Base-by-base conservation (phyloP, 1,139 yeast genomes). In the Saccharomyces pastorianus region DNA sequence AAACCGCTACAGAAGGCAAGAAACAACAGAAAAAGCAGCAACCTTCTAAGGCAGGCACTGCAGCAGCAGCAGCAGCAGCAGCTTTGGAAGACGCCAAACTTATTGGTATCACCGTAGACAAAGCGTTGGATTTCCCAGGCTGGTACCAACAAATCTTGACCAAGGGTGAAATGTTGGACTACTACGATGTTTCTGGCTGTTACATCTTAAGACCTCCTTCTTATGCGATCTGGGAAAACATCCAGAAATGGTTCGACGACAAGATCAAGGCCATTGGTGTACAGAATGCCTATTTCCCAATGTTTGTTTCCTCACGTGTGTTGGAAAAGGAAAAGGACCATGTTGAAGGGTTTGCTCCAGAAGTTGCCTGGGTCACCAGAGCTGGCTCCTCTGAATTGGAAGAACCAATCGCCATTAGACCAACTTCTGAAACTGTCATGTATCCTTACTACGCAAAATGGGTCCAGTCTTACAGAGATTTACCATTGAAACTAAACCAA, bases 401-500 rank as follows among this genome's bases (percentile, higher is more conserved):
- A 55, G 99, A 95, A 76, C 99, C 96, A 65, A 88, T 95, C 68
- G 99, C 99, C 58, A 93, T 95, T 65, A 88, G 99, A 77, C 99
- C 99, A 66, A 95, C 99, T 49, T 90, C 98, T 17, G 99, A 95
- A 74, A 95, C 99, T 52, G 99, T 93, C 71, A 95, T 95, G 99
- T 95, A 95, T 73, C 99, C 99, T 59, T 95, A 95, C 82, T 95
- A 91, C 71, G 89, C 98, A 66, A 95, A 95, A 74, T 95, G 99
- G 99, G 86, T 95, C 68, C 86, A 96, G 73, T 91, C 98, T 32
- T 96, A 95, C 76, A 88, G 99, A 73, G 99, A 95, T 72, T 81
- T 95, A 71, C 99, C 99, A 58, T 79, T 95, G 74, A 88, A 87
- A 68, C 81, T 93, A 70, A 93, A 95, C 77, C 99, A 95, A 76